phyloP scores from a whole-genome alignment of 495 filamentous ascomycete genomes.

The Trichoderma virens region DNA sequence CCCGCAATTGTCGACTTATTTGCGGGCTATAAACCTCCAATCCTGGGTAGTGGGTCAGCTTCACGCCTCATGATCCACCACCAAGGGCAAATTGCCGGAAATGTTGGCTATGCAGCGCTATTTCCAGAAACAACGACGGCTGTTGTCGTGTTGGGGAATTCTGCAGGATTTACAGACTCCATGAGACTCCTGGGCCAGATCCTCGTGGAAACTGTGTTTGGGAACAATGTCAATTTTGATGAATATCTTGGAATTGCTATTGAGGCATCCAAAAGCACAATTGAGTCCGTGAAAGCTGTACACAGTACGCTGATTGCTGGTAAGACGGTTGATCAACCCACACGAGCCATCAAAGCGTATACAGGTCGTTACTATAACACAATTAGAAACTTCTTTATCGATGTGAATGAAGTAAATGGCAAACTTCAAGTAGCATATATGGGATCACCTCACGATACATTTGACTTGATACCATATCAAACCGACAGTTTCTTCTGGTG shows the following conservation, averaged over 20 bases:
- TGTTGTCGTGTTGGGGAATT: not conserved
- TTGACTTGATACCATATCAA: not conserved
- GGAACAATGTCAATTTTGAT: not conserved
- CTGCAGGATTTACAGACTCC: not conserved
- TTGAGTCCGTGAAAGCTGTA: not conserved
- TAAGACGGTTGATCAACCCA: not conserved
- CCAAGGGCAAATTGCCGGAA: not conserved
- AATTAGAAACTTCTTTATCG: not conserved
- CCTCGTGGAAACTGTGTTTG: not conserved
- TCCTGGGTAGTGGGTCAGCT: not conserved
- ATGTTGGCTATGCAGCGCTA: not conserved
- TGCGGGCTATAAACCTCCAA: not conserved
- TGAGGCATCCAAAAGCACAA: not conserved
- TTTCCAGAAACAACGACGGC: not conserved
- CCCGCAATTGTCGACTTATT: not conserved
- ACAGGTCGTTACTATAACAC: not conserved
- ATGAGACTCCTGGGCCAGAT: not conserved
- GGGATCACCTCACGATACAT: not conserved
- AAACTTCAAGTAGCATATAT: not conserved
- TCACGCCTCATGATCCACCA: not conserved
- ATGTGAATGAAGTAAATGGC: not conserved
- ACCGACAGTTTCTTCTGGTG: not conserved
- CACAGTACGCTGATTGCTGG: not conserved
- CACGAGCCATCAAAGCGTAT: not conserved
- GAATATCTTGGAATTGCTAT: not conserved